These are phyloP conservation scores for Nannizzia gypsea DNA, from an alignment of 2,329 filamentous ascomycete genomes.

Conservation along the genomic window DNA sequence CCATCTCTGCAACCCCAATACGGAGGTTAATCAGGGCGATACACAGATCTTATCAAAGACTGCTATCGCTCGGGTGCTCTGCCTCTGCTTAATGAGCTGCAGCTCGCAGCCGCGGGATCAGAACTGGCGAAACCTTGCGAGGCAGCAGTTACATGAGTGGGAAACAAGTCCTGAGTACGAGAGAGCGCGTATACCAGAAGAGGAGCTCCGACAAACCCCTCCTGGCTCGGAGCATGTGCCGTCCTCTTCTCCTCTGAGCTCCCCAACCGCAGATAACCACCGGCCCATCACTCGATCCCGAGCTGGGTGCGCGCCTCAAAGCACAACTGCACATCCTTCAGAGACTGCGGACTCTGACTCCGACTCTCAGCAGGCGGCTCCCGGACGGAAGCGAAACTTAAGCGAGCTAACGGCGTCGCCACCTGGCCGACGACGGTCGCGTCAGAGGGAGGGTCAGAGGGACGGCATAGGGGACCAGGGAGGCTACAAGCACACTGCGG, in stretches of 20 bases:
- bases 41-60: conserved; percentile 13
- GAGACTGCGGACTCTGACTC: conserved; percentile 13
- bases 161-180: conserved; percentile 15
- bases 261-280: conserved; percentile 8
- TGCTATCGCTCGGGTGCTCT: conserved; percentile 16
- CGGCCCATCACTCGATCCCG: conserved; percentile 16
- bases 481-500: neutral
- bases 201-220: conserved; percentile 15
- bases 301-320: conserved; percentile 14
- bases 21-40: conserved; percentile 12
- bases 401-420: conserved; percentile 14
- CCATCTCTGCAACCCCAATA: conserved; percentile 19
- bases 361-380: conserved; percentile 13
- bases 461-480: too few relatives aligned
- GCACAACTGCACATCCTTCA: neutral
- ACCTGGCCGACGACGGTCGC: neutral
- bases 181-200: conserved; percentile 14
- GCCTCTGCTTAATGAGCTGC: conserved; percentile 18
- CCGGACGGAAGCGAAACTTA: conserved; percentile 16
- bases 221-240: conserved; percentile 15
- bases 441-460: neutral
- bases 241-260: conserved; percentile 16
- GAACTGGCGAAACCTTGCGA: conserved; percentile 16
- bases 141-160: conserved; percentile 14
- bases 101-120: conserved; percentile 13